Percentiles rank a stretch among this genome's conserved stretches.
Conservation (phyloP, 768 basidiomycete species). For the Rhizopogon roseolus region DNA sequence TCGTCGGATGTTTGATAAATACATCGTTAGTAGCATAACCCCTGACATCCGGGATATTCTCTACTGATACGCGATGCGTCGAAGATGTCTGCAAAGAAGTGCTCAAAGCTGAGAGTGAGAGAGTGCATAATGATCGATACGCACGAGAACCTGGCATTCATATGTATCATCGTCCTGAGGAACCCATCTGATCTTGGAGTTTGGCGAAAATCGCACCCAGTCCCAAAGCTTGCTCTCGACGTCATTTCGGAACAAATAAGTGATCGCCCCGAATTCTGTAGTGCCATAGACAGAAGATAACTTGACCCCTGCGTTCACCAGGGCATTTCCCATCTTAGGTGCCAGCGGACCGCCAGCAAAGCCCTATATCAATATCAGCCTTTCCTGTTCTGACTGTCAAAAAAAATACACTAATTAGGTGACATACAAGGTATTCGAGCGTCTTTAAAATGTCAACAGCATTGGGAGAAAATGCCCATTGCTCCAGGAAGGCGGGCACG, state of each 20-base stretch:
- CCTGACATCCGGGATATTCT: conserved; percentile 31
- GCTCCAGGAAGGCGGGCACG: conserved; percentile 20
- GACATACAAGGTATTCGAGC: conserved; percentile 17
- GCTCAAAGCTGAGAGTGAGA: background rate
- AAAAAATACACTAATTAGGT: background rate
- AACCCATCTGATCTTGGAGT: conserved; percentile 26
- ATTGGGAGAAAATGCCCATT: conserved; percentile 14
- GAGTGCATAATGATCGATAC: background rate
- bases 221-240: conserved; percentile 29
- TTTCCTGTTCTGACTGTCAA: background rate
- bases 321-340: conserved; percentile 28
- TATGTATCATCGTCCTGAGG: conserved; percentile 31
- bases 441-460: conserved; percentile 12
- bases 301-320: conserved; percentile 31
- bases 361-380: conserved; percentile 12
- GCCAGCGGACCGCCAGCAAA: conserved; percentile 35
- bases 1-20: conserved; percentile 39
- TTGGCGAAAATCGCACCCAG: conserved; percentile 23
- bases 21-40: conserved; percentile 43
- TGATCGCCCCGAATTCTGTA: conserved; percentile 30
- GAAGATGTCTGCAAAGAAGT: conserved; percentile 16
- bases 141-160: conserved; percentile 35
- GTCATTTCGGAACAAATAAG: conserved; percentile 3
- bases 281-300: conserved; percentile 30
- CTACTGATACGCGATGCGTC: conserved; percentile 22